phyloP scores from a whole-genome alignment of 768 basidiomycete species.

The Lyophyllum atratum region DNA sequence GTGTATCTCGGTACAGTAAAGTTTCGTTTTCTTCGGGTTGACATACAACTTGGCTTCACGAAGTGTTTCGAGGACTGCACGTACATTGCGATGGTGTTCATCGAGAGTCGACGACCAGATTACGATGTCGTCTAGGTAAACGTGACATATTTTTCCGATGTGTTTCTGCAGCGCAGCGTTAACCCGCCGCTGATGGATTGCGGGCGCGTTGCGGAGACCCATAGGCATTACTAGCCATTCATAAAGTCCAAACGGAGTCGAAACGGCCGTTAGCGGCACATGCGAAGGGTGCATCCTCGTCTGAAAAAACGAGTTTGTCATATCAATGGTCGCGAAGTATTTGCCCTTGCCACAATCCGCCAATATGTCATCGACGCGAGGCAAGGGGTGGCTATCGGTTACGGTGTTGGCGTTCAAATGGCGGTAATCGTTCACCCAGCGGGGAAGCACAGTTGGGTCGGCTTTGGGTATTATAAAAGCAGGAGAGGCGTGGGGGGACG shows the following conservation, averaged over 20 bases:
- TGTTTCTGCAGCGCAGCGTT: slow-evolving; percentile 3
- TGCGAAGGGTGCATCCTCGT: neutral
- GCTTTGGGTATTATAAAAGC: neutral
- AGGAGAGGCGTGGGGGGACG: neutral
- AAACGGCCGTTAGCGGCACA: neutral
- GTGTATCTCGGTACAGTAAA: too few species aligned
- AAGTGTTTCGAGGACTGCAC: too few species aligned
- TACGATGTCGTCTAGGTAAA: slow-evolving; percentile 28
- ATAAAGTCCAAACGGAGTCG: neutral
- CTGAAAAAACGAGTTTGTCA: too few species aligned
- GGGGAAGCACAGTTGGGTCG: neutral
- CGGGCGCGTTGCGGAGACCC: neutral
- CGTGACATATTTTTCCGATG: slow-evolving; percentile 17
- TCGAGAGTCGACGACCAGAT: slow-evolving; percentile 23
- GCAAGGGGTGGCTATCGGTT: neutral
- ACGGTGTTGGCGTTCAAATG: neutral
- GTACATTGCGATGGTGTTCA: slow-evolving; percentile 17
- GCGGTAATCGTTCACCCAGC: neutral
- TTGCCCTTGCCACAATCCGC: too few species aligned
- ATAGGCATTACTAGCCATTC: slow-evolving; percentile 4
- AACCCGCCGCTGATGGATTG: neutral
- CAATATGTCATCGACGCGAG: too few species aligned
- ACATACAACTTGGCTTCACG: too few species aligned
- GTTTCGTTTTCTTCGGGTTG: too few species aligned
- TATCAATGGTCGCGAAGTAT: too few species aligned